Evolutionary conservation across 2,329 filamentous ascomycete genomes (phyloP).

Genomic region (Aspergillus fijiensis): DNA sequence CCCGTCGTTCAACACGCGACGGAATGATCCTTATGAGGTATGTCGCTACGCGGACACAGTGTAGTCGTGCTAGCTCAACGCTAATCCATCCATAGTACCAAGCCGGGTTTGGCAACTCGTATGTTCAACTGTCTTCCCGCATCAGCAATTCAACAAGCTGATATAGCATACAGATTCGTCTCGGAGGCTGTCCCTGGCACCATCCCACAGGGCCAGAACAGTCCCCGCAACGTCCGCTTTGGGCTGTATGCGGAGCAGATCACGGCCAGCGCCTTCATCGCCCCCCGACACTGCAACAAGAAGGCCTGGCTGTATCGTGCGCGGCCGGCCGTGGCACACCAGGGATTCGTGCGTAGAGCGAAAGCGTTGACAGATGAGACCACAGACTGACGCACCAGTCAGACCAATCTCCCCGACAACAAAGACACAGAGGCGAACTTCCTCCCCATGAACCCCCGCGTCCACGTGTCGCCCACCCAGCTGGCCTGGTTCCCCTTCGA

Average conservation of each 20-base stretch:
- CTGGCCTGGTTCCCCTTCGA: conserved; percentile 60
- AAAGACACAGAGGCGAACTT: conserved; percentile 35
- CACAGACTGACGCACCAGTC: conserved; percentile 9
- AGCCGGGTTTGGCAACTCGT: conserved; percentile 56
- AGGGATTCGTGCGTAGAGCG: conserved; percentile 46
- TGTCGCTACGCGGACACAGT: neutral
- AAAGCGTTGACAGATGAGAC: neutral
- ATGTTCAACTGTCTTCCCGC: conserved; percentile 22
- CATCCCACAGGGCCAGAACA: conserved; percentile 40
- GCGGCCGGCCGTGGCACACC: conserved; percentile 56
- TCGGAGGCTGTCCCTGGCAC: conserved; percentile 42
- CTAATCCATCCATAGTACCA: conserved; percentile 47
- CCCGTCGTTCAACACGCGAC: conserved; percentile 55
- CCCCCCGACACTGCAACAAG: conserved; percentile 56
- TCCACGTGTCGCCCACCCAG: conserved; percentile 57
- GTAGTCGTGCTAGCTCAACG: neutral
- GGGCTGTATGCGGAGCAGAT: conserved; percentile 47
- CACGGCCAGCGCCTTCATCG: conserved; percentile 61
- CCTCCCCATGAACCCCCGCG: conserved; percentile 49
- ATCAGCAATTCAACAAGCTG: conserved; percentile 27
- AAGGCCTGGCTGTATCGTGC: conserved; percentile 61
- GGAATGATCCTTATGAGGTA: conserved; percentile 56
- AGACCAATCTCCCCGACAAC: conserved; percentile 50
- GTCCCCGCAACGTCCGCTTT: conserved; percentile 37
- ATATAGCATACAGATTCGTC: conserved; percentile 31